These are phyloP conservation scores for Trametes punicea DNA, from an alignment of 768 basidiomycete genomes.

Conservation along the genomic window DNA sequence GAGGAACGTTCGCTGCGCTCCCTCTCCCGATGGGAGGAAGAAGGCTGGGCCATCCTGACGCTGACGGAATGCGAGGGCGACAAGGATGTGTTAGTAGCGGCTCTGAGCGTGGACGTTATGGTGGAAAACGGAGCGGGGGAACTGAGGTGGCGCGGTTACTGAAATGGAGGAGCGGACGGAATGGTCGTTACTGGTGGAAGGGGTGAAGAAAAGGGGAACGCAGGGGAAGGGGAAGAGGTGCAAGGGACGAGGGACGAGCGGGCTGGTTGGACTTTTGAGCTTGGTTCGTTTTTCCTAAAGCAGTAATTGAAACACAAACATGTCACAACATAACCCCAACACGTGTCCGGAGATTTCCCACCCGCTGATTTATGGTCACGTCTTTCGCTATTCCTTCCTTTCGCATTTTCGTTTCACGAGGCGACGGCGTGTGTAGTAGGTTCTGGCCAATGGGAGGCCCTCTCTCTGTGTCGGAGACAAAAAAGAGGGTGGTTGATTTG, in stretches of 20 bases:
- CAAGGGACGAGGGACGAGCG: slow-evolving; percentile 16
- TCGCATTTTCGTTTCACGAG: slow-evolving; percentile 18
- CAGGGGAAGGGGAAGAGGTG: slow-evolving; percentile 21
- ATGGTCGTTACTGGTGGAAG: slow-evolving; percentile 24
- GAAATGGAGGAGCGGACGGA: slow-evolving; percentile 16
- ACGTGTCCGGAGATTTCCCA: slow-evolving; percentile 24
- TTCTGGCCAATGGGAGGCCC: slow-evolving; percentile 5
- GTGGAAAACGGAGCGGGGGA: slow-evolving; percentile 31
- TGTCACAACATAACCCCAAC: slow-evolving; percentile 21
- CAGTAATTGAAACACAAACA: slow-evolving; percentile 27
- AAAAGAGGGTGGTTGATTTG: slow-evolving; percentile 10
- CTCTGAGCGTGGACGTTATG: slow-evolving; percentile 67
- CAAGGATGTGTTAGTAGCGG: slow-evolving; percentile 63
- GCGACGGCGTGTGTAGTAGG: slow-evolving; percentile 1
- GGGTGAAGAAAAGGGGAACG: slow-evolving; percentile 23
- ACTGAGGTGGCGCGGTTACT: slow-evolving; percentile 23
- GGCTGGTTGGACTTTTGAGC: slow-evolving; percentile 29
- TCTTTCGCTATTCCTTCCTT: slow-evolving; percentile 13
- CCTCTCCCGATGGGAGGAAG: slow-evolving; percentile 72
- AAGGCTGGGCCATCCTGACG: slow-evolving; percentile 87
- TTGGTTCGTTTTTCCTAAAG: slow-evolving; percentile 27
- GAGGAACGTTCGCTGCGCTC: slow-evolving; percentile 55
- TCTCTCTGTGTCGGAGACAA: slow-evolving; percentile 8
- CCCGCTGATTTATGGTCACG: slow-evolving; percentile 24
- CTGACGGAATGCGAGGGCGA: slow-evolving; percentile 64